These are phyloP conservation scores for Mycena filopes DNA, from an alignment of 768 basidiomycete species.

Conservation along the genomic window DNA sequence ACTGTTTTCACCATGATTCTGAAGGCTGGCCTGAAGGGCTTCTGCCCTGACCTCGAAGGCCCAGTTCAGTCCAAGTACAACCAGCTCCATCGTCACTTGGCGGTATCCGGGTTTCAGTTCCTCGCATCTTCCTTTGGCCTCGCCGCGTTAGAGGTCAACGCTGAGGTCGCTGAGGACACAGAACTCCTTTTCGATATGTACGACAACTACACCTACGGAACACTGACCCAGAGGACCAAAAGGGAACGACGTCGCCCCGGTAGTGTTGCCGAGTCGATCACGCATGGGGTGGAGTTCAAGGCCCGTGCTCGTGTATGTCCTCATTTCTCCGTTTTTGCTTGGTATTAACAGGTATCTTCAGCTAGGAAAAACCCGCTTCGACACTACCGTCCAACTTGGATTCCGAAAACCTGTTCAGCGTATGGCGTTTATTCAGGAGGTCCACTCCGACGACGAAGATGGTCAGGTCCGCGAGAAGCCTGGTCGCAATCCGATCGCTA, in stretches of 20 bases:
- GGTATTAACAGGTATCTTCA: background rate
- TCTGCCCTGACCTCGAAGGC: conserved; percentile 17
- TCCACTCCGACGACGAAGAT: conserved; percentile 22
- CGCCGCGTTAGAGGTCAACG: background rate
- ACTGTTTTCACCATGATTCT: conserved; percentile 16
- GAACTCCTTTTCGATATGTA: conserved; percentile 22
- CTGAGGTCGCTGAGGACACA: background rate
- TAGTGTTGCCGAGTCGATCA: conserved; percentile 5
- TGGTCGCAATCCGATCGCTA: conserved; percentile 9
- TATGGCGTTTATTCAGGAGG: conserved; percentile 7
- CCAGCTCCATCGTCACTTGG: conserved; percentile 16
- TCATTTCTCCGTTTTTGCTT: background rate
- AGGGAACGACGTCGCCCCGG: conserved; percentile 18
- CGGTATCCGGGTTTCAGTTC: conserved; percentile 2
- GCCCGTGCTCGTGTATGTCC: conserved; percentile 11
- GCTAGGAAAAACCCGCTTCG: background rate
- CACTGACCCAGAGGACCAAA: conserved; percentile 12
- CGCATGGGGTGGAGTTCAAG: conserved; percentile 1
- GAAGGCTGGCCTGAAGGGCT: conserved; percentile 5
- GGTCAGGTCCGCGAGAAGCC: conserved; percentile 9
- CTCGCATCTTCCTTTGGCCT: conserved; percentile 1
- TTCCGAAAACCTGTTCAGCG: conserved; percentile 18
- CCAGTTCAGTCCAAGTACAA: conserved; percentile 20
- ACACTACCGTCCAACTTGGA: background rate
- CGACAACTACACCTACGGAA: conserved; percentile 23